These are phyloP conservation scores for Zymoseptoria pseudotritici DNA, from an alignment of 2,329 filamentous ascomycete genomes.

Conservation along the genomic window DNA sequence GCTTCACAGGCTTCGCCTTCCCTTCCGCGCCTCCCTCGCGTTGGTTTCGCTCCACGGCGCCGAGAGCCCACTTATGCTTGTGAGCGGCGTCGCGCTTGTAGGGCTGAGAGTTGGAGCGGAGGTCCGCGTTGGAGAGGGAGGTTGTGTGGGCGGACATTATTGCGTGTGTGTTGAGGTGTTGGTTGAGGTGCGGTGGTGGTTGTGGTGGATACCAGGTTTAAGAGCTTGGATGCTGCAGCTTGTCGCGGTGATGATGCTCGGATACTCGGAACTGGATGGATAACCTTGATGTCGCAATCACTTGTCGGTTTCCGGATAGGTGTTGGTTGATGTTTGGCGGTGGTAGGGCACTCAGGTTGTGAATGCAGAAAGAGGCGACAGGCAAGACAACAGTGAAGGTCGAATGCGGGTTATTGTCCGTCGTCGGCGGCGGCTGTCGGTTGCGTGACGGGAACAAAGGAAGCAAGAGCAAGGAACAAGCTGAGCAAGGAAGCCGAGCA, in stretches of 20 bases:
- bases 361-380: background rate
- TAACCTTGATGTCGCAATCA: slow-evolving; percentile 17
- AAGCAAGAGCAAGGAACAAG: background rate
- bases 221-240: background rate
- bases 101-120: slow-evolving; percentile 48
- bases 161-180: slow-evolving; percentile 6
- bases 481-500: background rate
- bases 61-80: slow-evolving; percentile 46
- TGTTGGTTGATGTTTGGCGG: background rate
- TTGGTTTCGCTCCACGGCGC: slow-evolving; percentile 19
- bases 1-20: slow-evolving; percentile 28
- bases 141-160: slow-evolving; percentile 41
- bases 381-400: background rate
- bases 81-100: slow-evolving; percentile 44
- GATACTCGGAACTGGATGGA: slow-evolving; percentile 9
- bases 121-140: slow-evolving; percentile 41
- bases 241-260: background rate
- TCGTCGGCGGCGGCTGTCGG: no score
- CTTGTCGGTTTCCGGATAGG: background rate
- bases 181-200: slow-evolving; percentile 3
- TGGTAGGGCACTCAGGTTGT: background rate
- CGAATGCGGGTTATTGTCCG: background rate
- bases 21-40: slow-evolving; percentile 15
- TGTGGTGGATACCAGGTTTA: background rate
- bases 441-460: background rate